Percentiles rank a stretch among this genome's conserved stretches.
Evolutionary conservation across 805 yeast species (phyloP).

Genomic region (Torulaspora maleeae): DNA sequence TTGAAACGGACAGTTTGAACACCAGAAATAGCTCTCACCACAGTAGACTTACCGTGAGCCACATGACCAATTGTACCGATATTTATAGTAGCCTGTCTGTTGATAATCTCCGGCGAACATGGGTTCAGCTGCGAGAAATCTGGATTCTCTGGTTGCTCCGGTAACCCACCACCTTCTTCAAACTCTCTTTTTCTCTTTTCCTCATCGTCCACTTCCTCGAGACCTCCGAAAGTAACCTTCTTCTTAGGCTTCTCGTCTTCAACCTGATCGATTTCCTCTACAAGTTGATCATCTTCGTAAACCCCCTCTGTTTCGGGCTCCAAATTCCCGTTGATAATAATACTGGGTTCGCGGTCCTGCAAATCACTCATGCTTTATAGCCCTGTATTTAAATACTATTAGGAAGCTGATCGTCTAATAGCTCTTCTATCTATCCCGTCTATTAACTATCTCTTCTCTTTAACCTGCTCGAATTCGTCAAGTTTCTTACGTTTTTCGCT

Average conservation of each 20-base stretch:
- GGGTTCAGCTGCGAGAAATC: conserved; percentile 81
- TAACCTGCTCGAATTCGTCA: background rate
- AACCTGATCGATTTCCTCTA: conserved; percentile 29
- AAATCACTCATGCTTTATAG: conserved; percentile 58
- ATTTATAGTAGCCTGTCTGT: conserved; percentile 98
- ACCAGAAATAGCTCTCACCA: conserved; percentile 93
- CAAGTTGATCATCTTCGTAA: conserved; percentile 38
- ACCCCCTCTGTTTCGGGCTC: conserved; percentile 33
- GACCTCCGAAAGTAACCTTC: conserved; percentile 74
- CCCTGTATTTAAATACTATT: background rate
- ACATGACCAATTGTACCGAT: conserved; percentile 97
- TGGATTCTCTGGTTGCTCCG: conserved; percentile 90
- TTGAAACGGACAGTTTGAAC: conserved; percentile 99
- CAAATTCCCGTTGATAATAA: conserved; percentile 66
- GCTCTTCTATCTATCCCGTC: background rate
- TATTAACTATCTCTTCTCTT: background rate
- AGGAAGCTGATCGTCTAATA: background rate
- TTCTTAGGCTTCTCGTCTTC: conserved; percentile 48
- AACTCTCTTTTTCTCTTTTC: conserved; percentile 79
- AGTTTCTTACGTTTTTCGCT: background rate
- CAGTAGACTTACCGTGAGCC: conserved; percentile 93
- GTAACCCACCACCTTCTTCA: conserved; percentile 97
- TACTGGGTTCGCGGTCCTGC: conserved; percentile 80
- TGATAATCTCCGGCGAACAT: conserved; percentile 88
- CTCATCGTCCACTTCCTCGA: conserved; percentile 63